phyloP scores from a whole-genome alignment of 148 eudicot species.

The Chenopodium suecicum region DNA sequence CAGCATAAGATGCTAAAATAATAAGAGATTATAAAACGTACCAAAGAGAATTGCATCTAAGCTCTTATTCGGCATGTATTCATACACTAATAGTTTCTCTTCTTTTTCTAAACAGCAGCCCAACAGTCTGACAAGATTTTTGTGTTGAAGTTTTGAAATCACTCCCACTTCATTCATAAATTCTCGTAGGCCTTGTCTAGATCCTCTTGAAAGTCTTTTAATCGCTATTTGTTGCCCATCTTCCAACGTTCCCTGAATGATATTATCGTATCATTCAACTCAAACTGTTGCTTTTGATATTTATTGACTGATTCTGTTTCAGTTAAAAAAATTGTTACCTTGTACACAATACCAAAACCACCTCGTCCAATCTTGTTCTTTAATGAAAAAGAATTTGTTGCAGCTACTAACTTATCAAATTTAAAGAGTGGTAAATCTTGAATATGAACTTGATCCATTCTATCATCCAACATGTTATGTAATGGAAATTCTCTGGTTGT shows the following conservation, averaged over 20 bases:
- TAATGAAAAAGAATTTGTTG: slow-evolving; percentile 33
- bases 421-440: slow-evolving; percentile 34
- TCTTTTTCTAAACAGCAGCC: slow-evolving; percentile 42
- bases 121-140: slow-evolving; percentile 41
- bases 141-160: slow-evolving; percentile 47
- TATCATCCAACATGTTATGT: neutral
- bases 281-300: neutral
- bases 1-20: neutral
- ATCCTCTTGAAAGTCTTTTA: slow-evolving; percentile 40
- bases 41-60: slow-evolving; percentile 47
- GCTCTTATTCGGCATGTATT: slow-evolving; percentile 46
- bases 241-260: slow-evolving; percentile 31
- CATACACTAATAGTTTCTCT: slow-evolving; percentile 41
- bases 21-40: neutral
- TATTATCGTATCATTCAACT: too few relatives aligned
- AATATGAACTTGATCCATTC: neutral
- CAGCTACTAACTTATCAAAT: slow-evolving; percentile 23
- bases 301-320: neutral
- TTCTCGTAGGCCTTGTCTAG: slow-evolving; percentile 49
- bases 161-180: slow-evolving; percentile 47
- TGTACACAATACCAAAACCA: slow-evolving; percentile 49
- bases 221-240: slow-evolving; percentile 43
- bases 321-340: slow-evolving; percentile 22
- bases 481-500: too few relatives aligned
- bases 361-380: slow-evolving; percentile 48